These are phyloP conservation scores for Aspergillus sclerotioniger DNA, from an alignment of 495 filamentous ascomycete genomes.

Conservation along the genomic window DNA sequence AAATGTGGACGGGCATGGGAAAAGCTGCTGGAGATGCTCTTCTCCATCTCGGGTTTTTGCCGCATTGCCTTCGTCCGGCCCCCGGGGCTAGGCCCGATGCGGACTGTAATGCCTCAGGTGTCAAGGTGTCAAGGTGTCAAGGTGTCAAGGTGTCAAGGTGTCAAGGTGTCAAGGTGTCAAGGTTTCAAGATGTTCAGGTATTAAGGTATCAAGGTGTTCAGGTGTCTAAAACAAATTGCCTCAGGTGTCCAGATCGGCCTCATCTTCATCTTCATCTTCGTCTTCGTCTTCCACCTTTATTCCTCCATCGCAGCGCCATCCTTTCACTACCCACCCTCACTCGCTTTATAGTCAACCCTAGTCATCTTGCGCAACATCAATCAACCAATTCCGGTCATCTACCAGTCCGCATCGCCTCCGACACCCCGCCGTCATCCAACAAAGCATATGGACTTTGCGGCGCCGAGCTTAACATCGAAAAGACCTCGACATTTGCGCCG, in stretches of 20 bases:
- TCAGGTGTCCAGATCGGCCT: too few relatives aligned
- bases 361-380: background rate
- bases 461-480: background rate
- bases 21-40: background rate
- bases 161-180: background rate
- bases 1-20: conserved; percentile 20
- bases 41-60: background rate
- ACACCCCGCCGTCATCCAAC: background rate
- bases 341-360: too few relatives aligned
- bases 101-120: background rate
- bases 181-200: too few relatives aligned
- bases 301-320: too few relatives aligned
- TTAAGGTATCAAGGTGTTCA: too few relatives aligned
- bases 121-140: background rate
- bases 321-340: too few relatives aligned
- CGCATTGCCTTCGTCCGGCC: background rate
- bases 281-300: too few relatives aligned
- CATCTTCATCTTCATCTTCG: too few relatives aligned
- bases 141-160: too few relatives aligned
- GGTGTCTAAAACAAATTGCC: too few relatives aligned
- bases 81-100: background rate
- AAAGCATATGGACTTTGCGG: background rate
- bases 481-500: background rate
- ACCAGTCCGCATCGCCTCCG: background rate
- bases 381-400: background rate